A percentile compares a stretch with the other conserved stretches of the same genome.
These are phyloP conservation scores for Amanita muscaria DNA, from an alignment of 768 basidiomycete genomes.

Conservation along the genomic window DNA sequence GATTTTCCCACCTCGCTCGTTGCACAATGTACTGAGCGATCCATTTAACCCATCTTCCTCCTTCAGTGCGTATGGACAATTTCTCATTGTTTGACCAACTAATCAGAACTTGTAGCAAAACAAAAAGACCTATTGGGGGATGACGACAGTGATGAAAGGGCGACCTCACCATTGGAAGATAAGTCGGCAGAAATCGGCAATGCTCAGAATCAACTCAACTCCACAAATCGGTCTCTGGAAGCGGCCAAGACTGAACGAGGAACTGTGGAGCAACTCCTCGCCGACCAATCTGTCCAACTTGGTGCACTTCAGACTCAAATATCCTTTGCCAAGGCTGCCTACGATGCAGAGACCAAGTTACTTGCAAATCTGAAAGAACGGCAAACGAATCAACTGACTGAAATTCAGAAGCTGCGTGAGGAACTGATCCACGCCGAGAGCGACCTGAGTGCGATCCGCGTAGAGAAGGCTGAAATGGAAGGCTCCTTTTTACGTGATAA, in stretches of 20 bases:
- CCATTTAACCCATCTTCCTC: slow-evolving; percentile 33
- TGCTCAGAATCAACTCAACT: slow-evolving; percentile 73
- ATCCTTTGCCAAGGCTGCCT: slow-evolving; percentile 72
- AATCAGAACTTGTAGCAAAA: slow-evolving; percentile 7
- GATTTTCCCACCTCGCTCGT: slow-evolving; percentile 18
- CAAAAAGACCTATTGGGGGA: slow-evolving; percentile 61
- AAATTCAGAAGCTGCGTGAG: slow-evolving; percentile 62
- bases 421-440: slow-evolving; percentile 88
- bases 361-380: slow-evolving; percentile 64
- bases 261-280: slow-evolving; percentile 53
- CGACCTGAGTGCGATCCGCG: slow-evolving; percentile 78
- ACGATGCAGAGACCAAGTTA: slow-evolving; percentile 74
- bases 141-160: slow-evolving; percentile 48
- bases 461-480: slow-evolving; percentile 90
- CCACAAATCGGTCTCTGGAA: slow-evolving; percentile 66
- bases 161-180: slow-evolving; percentile 48
- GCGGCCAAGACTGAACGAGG: slow-evolving; percentile 57
- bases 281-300: slow-evolving; percentile 65
- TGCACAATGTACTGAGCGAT: slow-evolving; percentile 26
- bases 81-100: not conserved
- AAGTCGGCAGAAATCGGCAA: slow-evolving; percentile 85
- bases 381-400: slow-evolving; percentile 52
- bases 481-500: slow-evolving; percentile 83
- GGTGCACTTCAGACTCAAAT: slow-evolving; percentile 78
- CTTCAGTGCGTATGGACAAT: slow-evolving; percentile 17